Base-by-base conservation (phyloP, 1,139 yeast species). In the Candida dubliniensis region DNA sequence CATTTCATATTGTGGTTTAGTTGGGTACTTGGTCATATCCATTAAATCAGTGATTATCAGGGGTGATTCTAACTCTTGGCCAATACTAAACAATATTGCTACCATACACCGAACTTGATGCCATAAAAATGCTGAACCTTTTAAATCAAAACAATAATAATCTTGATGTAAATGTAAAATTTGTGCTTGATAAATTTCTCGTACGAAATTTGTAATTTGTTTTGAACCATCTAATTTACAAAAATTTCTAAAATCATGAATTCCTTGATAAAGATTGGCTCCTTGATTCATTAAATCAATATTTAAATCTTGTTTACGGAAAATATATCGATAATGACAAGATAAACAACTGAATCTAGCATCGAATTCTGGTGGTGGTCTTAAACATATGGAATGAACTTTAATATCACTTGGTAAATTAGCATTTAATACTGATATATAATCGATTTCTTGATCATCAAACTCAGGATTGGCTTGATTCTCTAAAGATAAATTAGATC, bases 31-130 rank as follows among this genome's bases (percentile, higher is more conserved):
- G 3, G 70, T 73, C 2, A 80, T 69, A 56, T 91, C 77, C 45
- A 91, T 61, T 48, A 95, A 67, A 1, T 81, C 76, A 11, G 63
- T 61, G 1, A 95, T 71, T 1, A 90, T 61, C 0, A 65, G 60
- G 0, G 88, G 83, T 0, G 62, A 49, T 63, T 95, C 99, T 26
- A 80, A 72, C 13, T 71, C 72, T 61, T 90, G 96, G 1, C 96
- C 99, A 4, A 91, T 81, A 24, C 85, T 65, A 44, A 95, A 80
- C 43, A 95, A 63, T 7, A 87, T 73, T 0, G 96, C 96, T 67
- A 90, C 80, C 96, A 95, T 93, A 54, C 96, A 90, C 42, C 99
- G 77, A 18, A 95, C 99, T 63, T 95, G 99, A 61, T 95, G 98
- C 99, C 99, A 95, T 47, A 95, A 68, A 55, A 95, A 95, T 7